Percentiles rank a stretch among this genome's conserved stretches.
These are phyloP conservation scores for Meyerozyma elateridarum DNA, from an alignment of 1,139 yeast genomes.

Conservation along the genomic window DNA sequence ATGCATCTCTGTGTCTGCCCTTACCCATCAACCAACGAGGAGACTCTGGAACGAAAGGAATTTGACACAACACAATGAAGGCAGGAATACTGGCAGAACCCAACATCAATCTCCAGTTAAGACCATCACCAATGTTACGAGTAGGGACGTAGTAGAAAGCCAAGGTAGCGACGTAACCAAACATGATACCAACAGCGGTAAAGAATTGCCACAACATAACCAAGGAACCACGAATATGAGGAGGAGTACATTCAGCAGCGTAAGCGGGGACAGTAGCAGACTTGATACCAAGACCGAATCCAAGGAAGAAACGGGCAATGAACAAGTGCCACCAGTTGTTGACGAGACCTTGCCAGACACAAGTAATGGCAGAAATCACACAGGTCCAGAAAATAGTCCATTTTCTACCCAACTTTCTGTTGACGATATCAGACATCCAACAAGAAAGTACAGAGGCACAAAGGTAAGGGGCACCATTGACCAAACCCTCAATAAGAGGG, in stretches of 20 bases:
- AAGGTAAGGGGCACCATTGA: constrained; percentile 78
- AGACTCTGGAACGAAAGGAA: constrained; percentile 43
- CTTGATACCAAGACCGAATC: constrained; percentile 78
- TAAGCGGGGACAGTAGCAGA: constrained; percentile 80
- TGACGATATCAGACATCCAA: constrained; percentile 68
- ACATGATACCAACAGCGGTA: constrained; percentile 83
- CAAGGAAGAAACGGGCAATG: constrained; percentile 66
- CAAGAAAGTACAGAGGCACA: constrained; percentile 68
- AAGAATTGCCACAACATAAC: constrained; percentile 89
- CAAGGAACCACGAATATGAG: constrained; percentile 69
- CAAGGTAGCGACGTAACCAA: constrained; percentile 68
- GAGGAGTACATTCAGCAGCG: constrained; percentile 78
- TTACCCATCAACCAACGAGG: constrained; percentile 30
- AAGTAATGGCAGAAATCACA: constrained; percentile 57
- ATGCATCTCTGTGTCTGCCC: constrained; percentile 22
- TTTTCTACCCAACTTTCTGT: constrained; percentile 62
- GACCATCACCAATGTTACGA: constrained; percentile 42
- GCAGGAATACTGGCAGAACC: constrained; percentile 79
- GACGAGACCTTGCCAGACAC: constrained; percentile 74
- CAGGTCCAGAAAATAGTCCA: constrained; percentile 72
- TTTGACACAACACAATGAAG: constrained; percentile 57
- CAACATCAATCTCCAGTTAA: constrained; percentile 79
- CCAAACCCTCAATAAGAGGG: constrained; percentile 68
- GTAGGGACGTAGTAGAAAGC: constrained; percentile 44
- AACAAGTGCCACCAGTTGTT: constrained; percentile 74